Evolutionary conservation across 768 basidiomycete species (phyloP), one percentile per base, ranked within the genome.

Genomic region (Naganishia vaughanmartiniae): DNA sequence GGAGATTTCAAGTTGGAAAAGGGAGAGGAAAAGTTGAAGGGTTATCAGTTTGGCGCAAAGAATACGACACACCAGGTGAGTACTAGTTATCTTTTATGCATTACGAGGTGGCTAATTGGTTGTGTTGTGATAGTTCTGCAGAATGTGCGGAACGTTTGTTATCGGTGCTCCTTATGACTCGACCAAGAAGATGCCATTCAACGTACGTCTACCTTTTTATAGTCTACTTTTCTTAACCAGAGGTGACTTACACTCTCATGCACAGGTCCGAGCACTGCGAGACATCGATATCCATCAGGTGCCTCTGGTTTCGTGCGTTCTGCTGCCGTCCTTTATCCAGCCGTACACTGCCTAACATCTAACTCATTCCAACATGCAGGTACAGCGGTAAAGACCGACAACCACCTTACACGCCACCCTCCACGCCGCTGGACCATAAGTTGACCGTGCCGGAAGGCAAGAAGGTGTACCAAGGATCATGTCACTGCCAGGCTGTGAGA

Each of bases 401-500:
- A 17, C 71, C 73, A 24, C 19, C 63, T 10, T 74, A 74, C 42
- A n/a, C 24, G 5, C 36, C 58, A 1, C 45, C 65, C 45, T 21
- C 55, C 4, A 67, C 48, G 2, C 66, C 66, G 5, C 54, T 71
- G 0, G 34, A 39, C 4, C 33, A 66, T 24, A 70, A 72, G 51
- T 42, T 73, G 28, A 57, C 71, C 10, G 68, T 58, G 7, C 55
- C 74, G 26, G 48, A 72, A 54, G 72, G 56, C 5, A 39, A 72
- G 26, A 57, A 70, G 57, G 54, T 71, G 28, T 71, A 70, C 48
- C 53, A 57, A 28, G 74, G 74, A 0, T 34, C 36, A 17, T 74
- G 74, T 46, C 74, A 74, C 54, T 74, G 74, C 66, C 60, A 74
- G 55, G 66, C 69, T 1, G 58, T 74, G 30, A 66, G 63, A 36